A percentile compares a stretch with the other conserved stretches of the same genome.
Evolutionary conservation across 2,329 filamentous ascomycete genomes (phyloP).

Genomic region (Monosporascus sp.): DNA sequence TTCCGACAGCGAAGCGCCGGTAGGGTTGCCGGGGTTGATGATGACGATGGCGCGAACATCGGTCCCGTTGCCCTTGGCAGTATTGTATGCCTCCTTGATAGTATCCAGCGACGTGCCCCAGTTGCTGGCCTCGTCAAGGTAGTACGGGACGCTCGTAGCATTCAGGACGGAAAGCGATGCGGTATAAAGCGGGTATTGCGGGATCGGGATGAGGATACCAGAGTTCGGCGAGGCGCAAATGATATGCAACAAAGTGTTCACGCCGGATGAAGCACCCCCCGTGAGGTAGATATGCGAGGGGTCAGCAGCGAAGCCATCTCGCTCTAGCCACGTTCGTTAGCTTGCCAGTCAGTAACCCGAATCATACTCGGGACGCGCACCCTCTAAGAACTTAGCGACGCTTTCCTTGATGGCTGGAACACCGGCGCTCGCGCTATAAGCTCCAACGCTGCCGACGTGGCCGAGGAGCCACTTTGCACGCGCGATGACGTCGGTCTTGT

Average conservation of each 20-base stretch:
- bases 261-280: constrained; percentile 85
- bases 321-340: constrained; percentile 42
- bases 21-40: constrained; percentile 98
- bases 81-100: constrained; percentile 67
- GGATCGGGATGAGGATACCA: constrained; percentile 89
- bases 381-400: constrained; percentile 87
- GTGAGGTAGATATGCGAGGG: constrained; percentile 83
- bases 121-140: constrained; percentile 76
- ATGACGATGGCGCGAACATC: constrained; percentile 92
- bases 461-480: constrained; percentile 76
- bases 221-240: constrained; percentile 74
- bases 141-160: constrained; percentile 85
- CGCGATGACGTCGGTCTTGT: constrained; percentile 84
- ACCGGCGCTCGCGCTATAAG: constrained; percentile 93
- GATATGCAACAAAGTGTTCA: constrained; percentile 87
- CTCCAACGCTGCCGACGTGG: constrained; percentile 85
- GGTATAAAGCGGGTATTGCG: constrained; percentile 97
- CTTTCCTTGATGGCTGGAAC: constrained; percentile 81
- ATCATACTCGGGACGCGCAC: constrained; percentile 40
- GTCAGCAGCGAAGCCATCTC: constrained; percentile 83
- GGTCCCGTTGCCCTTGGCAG: constrained; percentile 70
- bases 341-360: not conserved
- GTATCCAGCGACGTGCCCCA: constrained; percentile 86
- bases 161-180: constrained; percentile 83
- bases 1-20: constrained; percentile 76